Conservation (phyloP, 305 asterid species). For the Fraxinus sp. region DNA sequence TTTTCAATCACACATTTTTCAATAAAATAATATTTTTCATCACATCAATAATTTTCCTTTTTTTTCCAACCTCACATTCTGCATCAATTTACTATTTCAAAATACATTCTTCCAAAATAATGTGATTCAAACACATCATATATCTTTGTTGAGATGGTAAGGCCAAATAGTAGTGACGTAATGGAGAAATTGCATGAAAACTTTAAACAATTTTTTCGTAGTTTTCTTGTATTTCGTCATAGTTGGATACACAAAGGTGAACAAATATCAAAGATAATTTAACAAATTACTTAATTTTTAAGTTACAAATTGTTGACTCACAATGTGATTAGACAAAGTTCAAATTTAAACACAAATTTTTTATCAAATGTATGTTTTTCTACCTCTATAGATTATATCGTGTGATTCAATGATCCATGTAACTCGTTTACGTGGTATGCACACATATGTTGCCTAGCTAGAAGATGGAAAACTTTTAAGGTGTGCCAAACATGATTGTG, state of each 20-base stretch:
- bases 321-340: neutral
- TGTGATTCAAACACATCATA: too few species aligned
- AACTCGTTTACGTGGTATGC: neutral
- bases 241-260: neutral
- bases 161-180: neutral
- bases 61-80: too few species aligned
- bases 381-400: neutral
- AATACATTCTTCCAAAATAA: too few species aligned
- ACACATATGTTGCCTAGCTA: neutral
- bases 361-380: neutral
- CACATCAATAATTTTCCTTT: too few species aligned
- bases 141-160: neutral
- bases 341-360: neutral
- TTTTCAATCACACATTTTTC: too few species aligned
- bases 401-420: neutral
- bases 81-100: too few species aligned
- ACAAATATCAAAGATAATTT: neutral
- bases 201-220: neutral
- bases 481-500: neutral
- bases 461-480: neutral
- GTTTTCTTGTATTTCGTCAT: neutral
- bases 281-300: neutral
- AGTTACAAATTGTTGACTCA: neutral
- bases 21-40: too few species aligned
- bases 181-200: neutral